A percentile compares a stretch with the other conserved stretches of the same genome.
Conservation (phyloP, 1,139 yeast genomes). For the Suhomyces guaymorum region DNA sequence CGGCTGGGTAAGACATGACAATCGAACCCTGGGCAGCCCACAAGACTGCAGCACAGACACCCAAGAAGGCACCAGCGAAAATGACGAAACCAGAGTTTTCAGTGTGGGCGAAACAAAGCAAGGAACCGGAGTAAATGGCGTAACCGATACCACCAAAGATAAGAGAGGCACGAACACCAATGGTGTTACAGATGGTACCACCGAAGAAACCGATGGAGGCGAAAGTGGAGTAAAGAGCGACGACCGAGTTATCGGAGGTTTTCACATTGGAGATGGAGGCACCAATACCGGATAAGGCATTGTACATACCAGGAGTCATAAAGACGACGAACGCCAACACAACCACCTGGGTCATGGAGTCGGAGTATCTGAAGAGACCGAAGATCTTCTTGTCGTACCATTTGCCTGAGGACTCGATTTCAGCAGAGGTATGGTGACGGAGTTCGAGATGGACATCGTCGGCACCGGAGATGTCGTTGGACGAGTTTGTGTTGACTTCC, state of each 20-base stretch:
- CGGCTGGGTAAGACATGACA: constrained; percentile 60
- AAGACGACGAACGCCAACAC: constrained; percentile 53
- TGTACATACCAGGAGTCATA: constrained; percentile 60
- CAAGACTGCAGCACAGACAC: constrained; percentile 55
- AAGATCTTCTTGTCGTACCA: constrained; percentile 42
- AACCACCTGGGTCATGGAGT: constrained; percentile 46
- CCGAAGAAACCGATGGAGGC: constrained; percentile 61
- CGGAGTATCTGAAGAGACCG: constrained; percentile 37
- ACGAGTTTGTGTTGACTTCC: constrained; percentile 13
- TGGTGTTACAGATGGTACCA: constrained; percentile 56
- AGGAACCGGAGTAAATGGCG: constrained; percentile 54
- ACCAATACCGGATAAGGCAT: constrained; percentile 58
- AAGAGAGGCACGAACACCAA: constrained; percentile 52
- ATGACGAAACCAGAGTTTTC: constrained; percentile 55
- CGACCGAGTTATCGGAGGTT: constrained; percentile 53
- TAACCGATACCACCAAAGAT: constrained; percentile 59
- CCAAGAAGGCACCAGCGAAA: constrained; percentile 61
- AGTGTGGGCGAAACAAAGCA: constrained; percentile 50
- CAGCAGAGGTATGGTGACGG: constrained; percentile 29
- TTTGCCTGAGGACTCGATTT: constrained; percentile 32
- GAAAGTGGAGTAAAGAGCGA: constrained; percentile 57
- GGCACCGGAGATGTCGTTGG: constrained; percentile 6
- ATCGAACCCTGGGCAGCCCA: constrained; percentile 67
- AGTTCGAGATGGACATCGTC: constrained; percentile 26
- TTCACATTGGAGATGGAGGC: constrained; percentile 42